phyloP scores from a whole-genome alignment of 768 basidiomycete species.

The Leucosporidium yakuticum region DNA sequence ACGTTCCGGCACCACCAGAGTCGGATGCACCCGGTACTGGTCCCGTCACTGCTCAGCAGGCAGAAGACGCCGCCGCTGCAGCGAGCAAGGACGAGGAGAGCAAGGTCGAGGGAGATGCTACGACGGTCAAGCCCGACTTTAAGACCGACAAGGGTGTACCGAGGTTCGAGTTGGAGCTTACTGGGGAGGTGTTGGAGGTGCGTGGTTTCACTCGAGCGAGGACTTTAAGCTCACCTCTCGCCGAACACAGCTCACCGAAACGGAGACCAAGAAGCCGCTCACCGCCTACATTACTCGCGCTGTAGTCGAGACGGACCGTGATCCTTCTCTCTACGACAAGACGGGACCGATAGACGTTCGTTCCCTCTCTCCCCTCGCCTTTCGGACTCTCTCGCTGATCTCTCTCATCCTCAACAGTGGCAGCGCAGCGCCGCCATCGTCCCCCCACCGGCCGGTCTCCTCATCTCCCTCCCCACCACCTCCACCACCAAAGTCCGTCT shows the following conservation, averaged over 20 bases:
- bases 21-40: not conserved
- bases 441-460: not conserved
- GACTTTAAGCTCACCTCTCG: too few relatives aligned
- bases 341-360: conserved; percentile 83
- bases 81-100: not conserved
- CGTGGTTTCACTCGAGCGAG: too few relatives aligned
- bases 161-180: conserved; percentile 18
- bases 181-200: conserved; percentile 11
- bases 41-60: not conserved
- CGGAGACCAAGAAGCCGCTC: conserved; percentile 53
- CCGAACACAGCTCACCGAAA: not conserved
- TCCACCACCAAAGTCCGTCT: conserved; percentile 61
- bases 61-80: not conserved
- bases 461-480: conserved; percentile 8
- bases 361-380: not conserved
- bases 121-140: conserved; percentile 2
- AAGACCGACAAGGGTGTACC: conserved; percentile 8
- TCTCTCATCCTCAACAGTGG: not conserved
- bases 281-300: conserved; percentile 77
- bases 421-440: not conserved
- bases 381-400: not conserved
- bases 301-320: conserved; percentile 80
- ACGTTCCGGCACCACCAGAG: not conserved
- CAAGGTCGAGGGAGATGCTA: not conserved
- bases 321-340: conserved; percentile 71